Evolutionary conservation across 768 basidiomycete genomes (phyloP), one percentile per base, ranked within the genome.

Genomic region (Tylopilus plumbeoviolaceoides): DNA sequence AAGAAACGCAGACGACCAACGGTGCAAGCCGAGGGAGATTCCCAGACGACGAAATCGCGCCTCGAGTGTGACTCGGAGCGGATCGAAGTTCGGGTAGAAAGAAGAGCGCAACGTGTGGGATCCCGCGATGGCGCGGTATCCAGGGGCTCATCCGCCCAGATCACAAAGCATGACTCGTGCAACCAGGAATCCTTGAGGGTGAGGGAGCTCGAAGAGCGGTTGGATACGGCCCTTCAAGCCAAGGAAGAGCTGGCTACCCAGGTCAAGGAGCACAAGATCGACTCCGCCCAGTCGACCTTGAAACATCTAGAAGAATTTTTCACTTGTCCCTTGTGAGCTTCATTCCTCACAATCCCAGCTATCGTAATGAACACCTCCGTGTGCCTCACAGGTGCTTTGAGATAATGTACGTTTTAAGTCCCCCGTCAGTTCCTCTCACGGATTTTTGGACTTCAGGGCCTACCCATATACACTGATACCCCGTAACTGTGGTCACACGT

Each of bases 401-500:
- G 55, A 73, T 82, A 49, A 74, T 87, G 75, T 74, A 59, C 52
- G 72, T 61, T 25, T 48, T 20, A 45, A 27, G 17, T 5, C 33
- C 50, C 47, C 23, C 14, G 8, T 11, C 18, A 20, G 25, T 52
- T 25, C 51, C 53, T 44, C 59, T 54, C 43, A 47, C 50, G 41
- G 11, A 21, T 40, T 38, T 33, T 21, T 36, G 12, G 33, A 33
- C 14, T 30, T 44, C 27, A 75, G 72, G 56, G 80, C 83, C 2
- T 75, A 75, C 56, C 85, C 86, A 8, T 82, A 82, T 61, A 69
- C 71, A 30, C 68, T 86, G 39, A 77, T 73, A 51, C 78, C 82
- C 17, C 72, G 71, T 14, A 69, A 72, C 38, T 87, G 85, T 55
- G 85, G 86, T 10, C 86, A 88, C 61, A 78, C 83, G 5, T 87